Evolutionary conservation across 306 rosid genomes (phyloP), one percentile per base, ranked within the genome.

Genomic region (Morella rubra): DNA sequence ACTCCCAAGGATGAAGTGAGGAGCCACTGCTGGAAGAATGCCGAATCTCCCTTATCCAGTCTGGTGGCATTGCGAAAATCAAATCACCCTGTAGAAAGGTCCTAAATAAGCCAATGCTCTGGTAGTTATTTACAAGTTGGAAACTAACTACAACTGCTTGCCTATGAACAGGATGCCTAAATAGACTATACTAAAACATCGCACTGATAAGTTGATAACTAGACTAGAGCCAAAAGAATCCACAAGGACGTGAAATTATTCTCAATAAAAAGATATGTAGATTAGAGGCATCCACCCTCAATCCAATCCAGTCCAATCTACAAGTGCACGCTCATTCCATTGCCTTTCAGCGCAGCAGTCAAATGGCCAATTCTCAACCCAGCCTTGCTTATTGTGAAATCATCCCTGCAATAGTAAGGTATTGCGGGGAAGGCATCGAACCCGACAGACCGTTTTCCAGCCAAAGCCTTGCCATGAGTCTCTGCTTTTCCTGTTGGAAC

Each of bases 321-420:
- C 72, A 27, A 77, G 75, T 68, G 54, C 56, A 80, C 13, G 22
- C 79, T 60, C 9, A 8, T n/a, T 5, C 24, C 80, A 44, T 61
- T 65, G 1, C 76, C 76, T 52, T 79, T 78, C n/a, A 95, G 60
- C 0, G 73, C 91, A 19, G 92, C 77, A 22, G 90, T 82, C 83
- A 95, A 78, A 69, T 83, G 73, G 5, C 97, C 84, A 42, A 89
- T 79, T 85, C 82, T 87, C 53, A 84, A 76, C 0, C 86, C 92
- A 24, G 51, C 76, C 41, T 69, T 89, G 0, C 62, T 60, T 32
- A 32, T 32, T 4, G 71, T 79, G 44, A 66, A 83, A 76, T 45
- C 84, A n/a, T 71, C 86, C 74, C 90, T 83, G 87, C 97, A 91
- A 68, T 78, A 46, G 52, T 69, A 44, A 10, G 79, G 18, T 66